Conservation (phyloP, 352 stramenopile genomes). For the Phytophthora pseudosyringae region DNA sequence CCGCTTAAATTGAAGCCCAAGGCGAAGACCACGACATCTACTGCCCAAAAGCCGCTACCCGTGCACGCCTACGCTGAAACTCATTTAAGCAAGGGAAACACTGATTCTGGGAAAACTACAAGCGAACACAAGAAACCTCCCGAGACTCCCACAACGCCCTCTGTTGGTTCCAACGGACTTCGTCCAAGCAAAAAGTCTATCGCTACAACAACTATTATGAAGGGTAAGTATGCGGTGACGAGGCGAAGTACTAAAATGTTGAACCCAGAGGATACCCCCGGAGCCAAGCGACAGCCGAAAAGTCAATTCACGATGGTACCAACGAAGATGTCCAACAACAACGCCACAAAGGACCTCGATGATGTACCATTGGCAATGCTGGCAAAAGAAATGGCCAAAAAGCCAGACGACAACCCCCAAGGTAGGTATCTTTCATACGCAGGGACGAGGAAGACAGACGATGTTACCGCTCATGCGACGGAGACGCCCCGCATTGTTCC, state of each 20-base stretch:
- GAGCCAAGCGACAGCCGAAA: conserved; percentile 18
- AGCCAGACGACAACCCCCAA: conserved; percentile 22
- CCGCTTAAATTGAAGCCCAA: conserved; percentile 41
- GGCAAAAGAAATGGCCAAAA: conserved; percentile 34
- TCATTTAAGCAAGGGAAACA: conserved; percentile 17
- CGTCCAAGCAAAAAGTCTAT: conserved; percentile 38
- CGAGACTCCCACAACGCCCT: conserved; percentile 10
- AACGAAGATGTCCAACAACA: conserved; percentile 13
- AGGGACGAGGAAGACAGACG: conserved; percentile 36
- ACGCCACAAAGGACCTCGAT: conserved; percentile 18
- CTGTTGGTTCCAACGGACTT: conserved; percentile 53
- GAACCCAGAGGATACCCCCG: conserved; percentile 21
- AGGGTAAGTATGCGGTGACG: conserved; percentile 45
- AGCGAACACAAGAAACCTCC: conserved; percentile 9
- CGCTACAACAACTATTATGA: conserved; percentile 41
- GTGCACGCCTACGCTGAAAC: conserved; percentile 32
- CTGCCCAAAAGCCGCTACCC: conserved; percentile 37
- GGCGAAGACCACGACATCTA: conserved; percentile 15
- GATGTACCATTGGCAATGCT: conserved; percentile 30
- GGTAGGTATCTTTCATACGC: conserved; percentile 59
- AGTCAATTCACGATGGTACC: conserved; percentile 32
- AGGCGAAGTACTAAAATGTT: conserved; percentile 61
- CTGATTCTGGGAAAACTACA: conserved; percentile 7
- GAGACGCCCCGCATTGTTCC: conserved; percentile 22
- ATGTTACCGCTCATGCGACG: conserved; percentile 18